A percentile compares a stretch with the other conserved stretches of the same genome.
Evolutionary conservation across 106 monocot species (phyloP).

Genomic region (Allium fistulosum): DNA sequence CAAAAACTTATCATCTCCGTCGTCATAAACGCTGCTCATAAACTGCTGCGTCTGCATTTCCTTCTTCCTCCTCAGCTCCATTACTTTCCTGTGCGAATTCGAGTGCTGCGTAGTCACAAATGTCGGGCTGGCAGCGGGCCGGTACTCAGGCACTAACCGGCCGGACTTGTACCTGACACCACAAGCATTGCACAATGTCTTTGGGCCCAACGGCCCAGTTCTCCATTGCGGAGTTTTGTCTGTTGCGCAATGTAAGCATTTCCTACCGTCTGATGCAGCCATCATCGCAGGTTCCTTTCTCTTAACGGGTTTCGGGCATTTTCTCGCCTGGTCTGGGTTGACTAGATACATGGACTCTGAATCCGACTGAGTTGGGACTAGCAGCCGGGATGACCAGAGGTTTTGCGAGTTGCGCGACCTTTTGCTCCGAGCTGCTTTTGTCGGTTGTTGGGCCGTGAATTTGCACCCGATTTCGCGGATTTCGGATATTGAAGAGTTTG

Average conservation of each 20-base stretch:
- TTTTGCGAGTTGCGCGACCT: no score
- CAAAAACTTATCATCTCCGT: slow-evolving; percentile 20
- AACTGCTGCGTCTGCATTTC: slow-evolving; percentile 14
- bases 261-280: slow-evolving; percentile 35
- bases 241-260: slow-evolving; percentile 74
- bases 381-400: no score
- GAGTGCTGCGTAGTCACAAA: slow-evolving; percentile 56
- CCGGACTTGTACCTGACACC: slow-evolving; percentile 89
- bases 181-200: slow-evolving; percentile 91
- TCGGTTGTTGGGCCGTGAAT: no score
- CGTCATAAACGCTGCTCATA: not conserved
- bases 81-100: slow-evolving; percentile 73
- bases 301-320: slow-evolving; percentile 24
- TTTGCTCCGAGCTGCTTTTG: no score
- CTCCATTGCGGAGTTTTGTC: slow-evolving; percentile 96
- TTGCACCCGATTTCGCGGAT: no score
- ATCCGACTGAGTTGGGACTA: no score
- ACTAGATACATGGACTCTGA: no score
- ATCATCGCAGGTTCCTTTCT: slow-evolving; percentile 22
- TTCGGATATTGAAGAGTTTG: no score
- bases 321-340: slow-evolving; percentile 10
- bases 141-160: slow-evolving; percentile 76
- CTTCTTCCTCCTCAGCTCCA: slow-evolving; percentile 72
- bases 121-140: slow-evolving; percentile 82
- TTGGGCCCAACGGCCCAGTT: slow-evolving; percentile 84